A percentile compares a stretch with the other conserved stretches of the same genome.
Conservation (phyloP, 169 alveolate genomes). For the Cryptosporidium sp. region DNA sequence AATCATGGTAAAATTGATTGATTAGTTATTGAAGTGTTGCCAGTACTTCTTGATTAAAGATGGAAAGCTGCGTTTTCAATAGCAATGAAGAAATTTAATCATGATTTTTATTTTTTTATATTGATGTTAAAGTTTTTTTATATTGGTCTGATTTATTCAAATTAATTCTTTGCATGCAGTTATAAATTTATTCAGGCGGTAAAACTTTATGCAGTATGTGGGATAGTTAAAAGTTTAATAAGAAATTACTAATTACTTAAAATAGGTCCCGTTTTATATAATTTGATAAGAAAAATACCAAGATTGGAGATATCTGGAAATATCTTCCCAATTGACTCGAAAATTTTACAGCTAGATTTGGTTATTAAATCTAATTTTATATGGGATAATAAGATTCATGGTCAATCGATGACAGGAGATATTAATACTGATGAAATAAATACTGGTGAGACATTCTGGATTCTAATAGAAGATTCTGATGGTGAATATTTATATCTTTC, state of each 20-base stretch:
- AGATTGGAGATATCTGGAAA: slow-evolving; percentile 31
- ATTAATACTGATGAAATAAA: slow-evolving; percentile 83
- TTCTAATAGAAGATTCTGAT: slow-evolving; percentile 96
- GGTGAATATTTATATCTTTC: slow-evolving; percentile 92
- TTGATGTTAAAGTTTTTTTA: slow-evolving; percentile 11
- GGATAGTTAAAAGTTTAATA: background rate
- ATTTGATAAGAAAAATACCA: slow-evolving; percentile 63
- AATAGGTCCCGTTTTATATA: slow-evolving; percentile 51
- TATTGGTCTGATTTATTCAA: slow-evolving; percentile 5
- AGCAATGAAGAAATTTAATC: background rate
- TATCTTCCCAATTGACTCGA: slow-evolving; percentile 25
- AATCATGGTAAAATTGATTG: background rate
- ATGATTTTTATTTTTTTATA: slow-evolving; percentile 11
- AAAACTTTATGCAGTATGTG: background rate
- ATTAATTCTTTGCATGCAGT: background rate
- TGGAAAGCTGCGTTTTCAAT: slow-evolving; percentile 27
- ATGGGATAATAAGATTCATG: slow-evolving; percentile 90
- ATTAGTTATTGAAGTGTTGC: slow-evolving; percentile 34
- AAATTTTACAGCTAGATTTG: slow-evolving; percentile 45
- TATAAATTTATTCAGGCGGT: background rate
- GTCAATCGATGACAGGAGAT: slow-evolving; percentile 59
- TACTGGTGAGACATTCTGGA: slow-evolving; percentile 94
- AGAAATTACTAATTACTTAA: background rate
- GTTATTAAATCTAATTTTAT: slow-evolving; percentile 92
- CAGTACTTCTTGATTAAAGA: slow-evolving; percentile 64